phyloP scores from a whole-genome alignment of 345 rosid genomes.

The Populus deltoides region DNA sequence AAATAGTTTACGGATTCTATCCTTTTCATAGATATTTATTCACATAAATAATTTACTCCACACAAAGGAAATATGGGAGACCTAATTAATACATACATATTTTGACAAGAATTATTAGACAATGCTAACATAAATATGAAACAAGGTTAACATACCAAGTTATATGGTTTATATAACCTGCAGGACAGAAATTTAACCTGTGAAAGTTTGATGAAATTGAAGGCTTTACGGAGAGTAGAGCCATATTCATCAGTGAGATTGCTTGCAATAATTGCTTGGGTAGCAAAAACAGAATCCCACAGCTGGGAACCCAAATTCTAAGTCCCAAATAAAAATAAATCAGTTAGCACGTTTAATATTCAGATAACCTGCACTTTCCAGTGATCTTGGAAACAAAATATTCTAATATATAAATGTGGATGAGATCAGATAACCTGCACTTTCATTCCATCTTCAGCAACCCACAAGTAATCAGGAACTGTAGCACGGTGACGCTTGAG shows the following conservation, averaged over 20 bases:
- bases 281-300: constrained; percentile 18
- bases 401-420: too few relatives aligned
- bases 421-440: background rate
- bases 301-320: constrained; percentile 9
- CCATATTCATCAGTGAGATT: background rate
- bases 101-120: too few relatives aligned
- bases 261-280: constrained; percentile 14
- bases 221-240: constrained; percentile 9
- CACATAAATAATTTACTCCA: too few relatives aligned
- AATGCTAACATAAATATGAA: too few relatives aligned
- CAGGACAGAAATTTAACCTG: constrained; percentile 1
- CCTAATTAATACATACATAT: too few relatives aligned
- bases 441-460: constrained; percentile 35
- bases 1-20: too few relatives aligned
- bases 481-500: constrained; percentile 26
- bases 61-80: too few relatives aligned
- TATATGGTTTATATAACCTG: too few relatives aligned
- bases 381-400: too few relatives aligned
- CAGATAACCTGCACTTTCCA: too few relatives aligned
- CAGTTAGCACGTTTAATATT: background rate
- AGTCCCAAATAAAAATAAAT: background rate
- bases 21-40: too few relatives aligned
- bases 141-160: too few relatives aligned
- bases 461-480: constrained; percentile 29
- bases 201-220: constrained; percentile 10